These are phyloP conservation scores for Boletus sp. DNA, from an alignment of 768 basidiomycete species.

Conservation along the genomic window DNA sequence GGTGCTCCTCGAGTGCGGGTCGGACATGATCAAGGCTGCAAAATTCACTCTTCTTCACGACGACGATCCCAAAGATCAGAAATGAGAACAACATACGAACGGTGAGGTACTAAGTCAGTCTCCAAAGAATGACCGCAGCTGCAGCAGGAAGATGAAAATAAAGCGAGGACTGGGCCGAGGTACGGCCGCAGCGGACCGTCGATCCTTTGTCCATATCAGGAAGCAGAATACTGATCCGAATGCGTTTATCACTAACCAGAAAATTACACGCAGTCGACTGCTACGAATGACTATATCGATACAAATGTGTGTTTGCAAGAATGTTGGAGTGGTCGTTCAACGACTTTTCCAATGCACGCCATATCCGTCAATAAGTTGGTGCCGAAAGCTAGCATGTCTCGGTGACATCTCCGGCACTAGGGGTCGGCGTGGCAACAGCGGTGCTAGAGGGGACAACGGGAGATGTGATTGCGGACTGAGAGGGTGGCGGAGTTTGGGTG, in stretches of 20 bases:
- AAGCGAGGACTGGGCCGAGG: neutral
- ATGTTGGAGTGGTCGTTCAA: conserved; percentile 13
- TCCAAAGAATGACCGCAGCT: neutral
- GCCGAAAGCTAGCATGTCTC: conserved; percentile 2
- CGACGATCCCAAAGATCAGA: too few relatives aligned
- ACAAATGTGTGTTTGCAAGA: conserved; percentile 5
- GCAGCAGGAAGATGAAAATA: neutral
- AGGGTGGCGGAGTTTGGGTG: neutral
- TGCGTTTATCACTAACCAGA: too few relatives aligned
- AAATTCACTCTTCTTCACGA: neutral
- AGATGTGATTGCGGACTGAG: neutral
- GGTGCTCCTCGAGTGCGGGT: conserved; percentile 10
- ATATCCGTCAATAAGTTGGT: neutral
- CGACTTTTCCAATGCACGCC: neutral
- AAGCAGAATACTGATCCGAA: neutral
- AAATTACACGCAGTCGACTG: neutral
- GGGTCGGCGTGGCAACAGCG: neutral
- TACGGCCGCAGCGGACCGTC: neutral
- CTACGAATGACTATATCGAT: conserved; percentile 10
- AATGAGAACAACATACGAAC: conserved; percentile 7
- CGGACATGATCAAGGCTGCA: conserved; percentile 21
- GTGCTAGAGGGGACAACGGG: neutral
- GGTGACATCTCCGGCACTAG: neutral
- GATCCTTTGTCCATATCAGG: conserved; percentile 14
- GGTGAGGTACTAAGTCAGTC: neutral